Base-by-base conservation (phyloP, 2,329 filamentous ascomycete species). In the Alternaria incomplexa region DNA sequence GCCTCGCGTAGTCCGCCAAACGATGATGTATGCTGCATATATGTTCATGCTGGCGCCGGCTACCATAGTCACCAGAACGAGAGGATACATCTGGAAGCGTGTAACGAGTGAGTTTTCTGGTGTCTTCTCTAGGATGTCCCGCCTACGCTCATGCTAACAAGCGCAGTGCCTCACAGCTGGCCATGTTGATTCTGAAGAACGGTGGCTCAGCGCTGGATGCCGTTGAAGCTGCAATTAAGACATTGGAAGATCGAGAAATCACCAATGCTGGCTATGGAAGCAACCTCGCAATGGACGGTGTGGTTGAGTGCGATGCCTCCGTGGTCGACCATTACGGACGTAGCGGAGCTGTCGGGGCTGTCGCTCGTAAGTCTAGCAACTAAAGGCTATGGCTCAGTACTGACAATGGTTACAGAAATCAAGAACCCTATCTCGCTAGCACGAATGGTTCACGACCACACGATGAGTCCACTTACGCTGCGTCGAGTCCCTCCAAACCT, bases 261-360 rank as follows among this genome's bases (percentile, higher is more conserved):
- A 99, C 96, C 36, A 99, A 99, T 78, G 92, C 95, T 40, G 96
- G 96, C 0, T 98, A 92, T 77, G 96, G 96, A 50, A 99, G 96
- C 81, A 99, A 99, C 73, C 84, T 99, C 23, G 90, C 93, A 47
- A 92, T 97, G 66, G 91, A 97, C 70, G 96, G 96, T 2, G 88
- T 89, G 1, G 96, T 98, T 12, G 96, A 99, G 79, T 96, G 94
- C 71, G 96, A 99, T 83, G 96, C 96, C 58, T 94, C 93, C 0
- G 88, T 99, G 57, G 91, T 99, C 44, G 94, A 99, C 74, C 92
- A 98, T 77, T 84, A 90, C 54, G 96, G 96, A 45, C 89, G 93
- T 67, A 98, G 95, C 78, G 96, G 96, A 69, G 96, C 93, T 45
- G 96, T 93, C 69, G 96, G 96, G 69, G 95, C 96, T 46, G 93